Conservation (phyloP, 345 rosid genomes). For the Mangifera indica region DNA sequence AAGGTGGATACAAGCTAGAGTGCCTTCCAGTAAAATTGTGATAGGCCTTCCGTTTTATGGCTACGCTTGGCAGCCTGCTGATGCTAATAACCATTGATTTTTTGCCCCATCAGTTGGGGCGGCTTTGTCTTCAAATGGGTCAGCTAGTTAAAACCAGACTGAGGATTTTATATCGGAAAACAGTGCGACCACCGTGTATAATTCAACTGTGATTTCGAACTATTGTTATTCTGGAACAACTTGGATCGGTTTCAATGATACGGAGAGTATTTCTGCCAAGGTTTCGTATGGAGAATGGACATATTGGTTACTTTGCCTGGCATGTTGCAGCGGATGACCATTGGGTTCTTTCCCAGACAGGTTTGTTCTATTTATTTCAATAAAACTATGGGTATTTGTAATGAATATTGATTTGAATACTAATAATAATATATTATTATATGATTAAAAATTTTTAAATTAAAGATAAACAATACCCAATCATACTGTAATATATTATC, state of each 20-base stretch:
- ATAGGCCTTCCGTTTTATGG: slow-evolving; percentile 41
- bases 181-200: slow-evolving; percentile 24
- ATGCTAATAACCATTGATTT: slow-evolving; percentile 28
- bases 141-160: slow-evolving; percentile 17
- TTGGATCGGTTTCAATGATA: slow-evolving; percentile 42
- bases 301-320: slow-evolving; percentile 46
- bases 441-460: too few species aligned
- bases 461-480: too few species aligned
- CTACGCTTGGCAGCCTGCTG: slow-evolving; percentile 29
- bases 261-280: slow-evolving; percentile 23
- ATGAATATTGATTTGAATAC: too few species aligned
- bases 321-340: slow-evolving; percentile 29
- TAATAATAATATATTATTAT: too few species aligned
- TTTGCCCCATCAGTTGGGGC: slow-evolving; percentile 21
- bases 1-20: slow-evolving; percentile 30
- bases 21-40: slow-evolving; percentile 23
- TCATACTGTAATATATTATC: too few species aligned
- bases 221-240: slow-evolving; percentile 32
- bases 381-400: too few species aligned
- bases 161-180: slow-evolving; percentile 24
- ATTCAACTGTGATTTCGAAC: slow-evolving; percentile 24
- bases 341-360: slow-evolving; percentile 1
- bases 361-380: neutral
- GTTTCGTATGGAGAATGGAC: slow-evolving; percentile 24
- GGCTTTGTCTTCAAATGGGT: slow-evolving; percentile 18